Evolutionary conservation across 1,284 basidiomycete genomes (phyloP), one percentile per base, ranked within the genome.

Genomic region (Rhodotorula sp.): DNA sequence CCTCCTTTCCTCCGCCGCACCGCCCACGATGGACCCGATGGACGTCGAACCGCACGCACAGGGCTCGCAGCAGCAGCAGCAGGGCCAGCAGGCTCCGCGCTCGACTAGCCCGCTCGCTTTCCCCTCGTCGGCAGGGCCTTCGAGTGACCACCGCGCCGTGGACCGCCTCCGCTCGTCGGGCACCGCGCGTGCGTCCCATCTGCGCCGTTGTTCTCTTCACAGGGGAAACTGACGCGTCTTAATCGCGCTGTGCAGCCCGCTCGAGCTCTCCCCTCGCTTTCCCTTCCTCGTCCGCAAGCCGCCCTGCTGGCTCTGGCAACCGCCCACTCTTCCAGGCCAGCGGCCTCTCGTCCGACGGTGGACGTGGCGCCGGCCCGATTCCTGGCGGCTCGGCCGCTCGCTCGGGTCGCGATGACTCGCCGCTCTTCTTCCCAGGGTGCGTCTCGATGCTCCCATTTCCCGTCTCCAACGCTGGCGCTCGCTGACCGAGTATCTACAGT

Each of bases 351-450:
- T 70, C 67, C 23, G 73, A 74, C 21, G 65, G 66, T 14, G 72
- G 66, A 7, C 61, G 50, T 58, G 45, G 27, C 41, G 46, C 46
- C 23, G 64, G 50, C n/a, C 21, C 41, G 5, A 25, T 34, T 7
- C 23, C 44, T 3, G 23, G 45, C 41, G 45, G 53, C 27, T 58
- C 19, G 14, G 55, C 46, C 14, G 42, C 27, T 17, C 65, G 64
- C 19, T 25, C 64, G 7, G 54, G 59, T 1, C 63, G 74, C 21
- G 71, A 65, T 41, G 74, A 71, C 64, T 76, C 74, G 41, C 75
- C 75, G 4, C 73, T 76, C 58, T 76, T 76, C 70, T 76, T 76
- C 66, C 75, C 75, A 16, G 75, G 73, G 68, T 75, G 2, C 27
- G 71, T 50, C 48, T 12, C 14, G 3, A 0, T 21, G 4, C 23